Evolutionary conservation across 2,329 filamentous ascomycete genomes (phyloP), one percentile per base, ranked within the genome.

Genomic region (Xylariales sp.): DNA sequence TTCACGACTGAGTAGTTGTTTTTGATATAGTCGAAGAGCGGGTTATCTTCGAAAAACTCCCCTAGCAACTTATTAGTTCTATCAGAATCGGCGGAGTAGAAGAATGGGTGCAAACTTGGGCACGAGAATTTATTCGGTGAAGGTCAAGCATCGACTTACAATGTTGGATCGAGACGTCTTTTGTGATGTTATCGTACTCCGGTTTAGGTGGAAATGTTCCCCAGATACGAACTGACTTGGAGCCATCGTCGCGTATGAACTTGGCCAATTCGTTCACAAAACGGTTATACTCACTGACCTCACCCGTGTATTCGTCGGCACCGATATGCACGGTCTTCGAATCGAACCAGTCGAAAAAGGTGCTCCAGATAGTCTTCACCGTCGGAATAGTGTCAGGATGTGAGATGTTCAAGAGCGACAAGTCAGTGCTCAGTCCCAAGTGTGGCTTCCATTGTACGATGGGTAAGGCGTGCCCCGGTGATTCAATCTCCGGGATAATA

Each of bases 391-490:
- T 84, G 0, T 86, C 84, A 0, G 86, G 85, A 64, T 88, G 81
- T 0, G 84, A 83, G 53, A 89, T 81, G 66, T 89, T 88, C 5
- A 89, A 76, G 59, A 88, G 77, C 53, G 85, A 86, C 4, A 83
- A 75, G 62, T 85, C 82, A 12, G 68, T 74, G 2, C 77, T 74
- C 10, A 87, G 77, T 0, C 82, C 86, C 16, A 89, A 75, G 67
- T 88, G 81, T 0, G 86, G 86, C 68, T 84, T 86, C 87, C 87
- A 89, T 71, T 89, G 86, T 0, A 84, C 84, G 30, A 89, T 82
- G 5, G 83, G 82, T 0, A 89, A 76, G 1, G 84, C 83, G 67
- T 90, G 87, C 0, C 87, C 87, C 0, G 87, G 87, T 0, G 86
- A 82, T 73, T 90, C 87, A 30, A 89, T 87, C 74, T 89, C 87